Evolutionary conservation across 257 asterid genomes (phyloP).

Genomic region (Jacaranda mimosifolia): DNA sequence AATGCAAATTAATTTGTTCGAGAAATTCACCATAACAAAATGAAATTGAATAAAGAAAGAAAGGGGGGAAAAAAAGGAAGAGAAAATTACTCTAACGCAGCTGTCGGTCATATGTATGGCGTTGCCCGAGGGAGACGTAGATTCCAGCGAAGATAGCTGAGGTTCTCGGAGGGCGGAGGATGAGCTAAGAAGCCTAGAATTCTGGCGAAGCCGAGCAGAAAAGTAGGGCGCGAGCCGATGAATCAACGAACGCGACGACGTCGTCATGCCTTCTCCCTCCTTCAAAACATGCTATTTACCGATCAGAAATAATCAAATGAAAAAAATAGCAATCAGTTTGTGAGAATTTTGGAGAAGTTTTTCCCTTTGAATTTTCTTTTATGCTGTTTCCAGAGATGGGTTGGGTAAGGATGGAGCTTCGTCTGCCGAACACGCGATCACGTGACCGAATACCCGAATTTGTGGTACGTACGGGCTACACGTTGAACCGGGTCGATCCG

Average conservation of each 20-base stretch:
- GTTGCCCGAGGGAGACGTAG: constrained; percentile 54
- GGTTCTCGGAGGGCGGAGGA: constrained; percentile 58
- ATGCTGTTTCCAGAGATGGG: constrained; percentile 23
- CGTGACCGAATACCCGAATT: constrained; percentile 9
- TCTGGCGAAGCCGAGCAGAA: constrained; percentile 67
- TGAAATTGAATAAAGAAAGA: neutral
- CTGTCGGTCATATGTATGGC: constrained; percentile 67
- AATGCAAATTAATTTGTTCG: neutral
- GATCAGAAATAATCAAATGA: constrained; percentile 22
- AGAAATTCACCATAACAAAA: constrained; percentile 2
- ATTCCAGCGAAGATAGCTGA: constrained; percentile 47
- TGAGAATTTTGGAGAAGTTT: neutral
- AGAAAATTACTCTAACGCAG: constrained; percentile 72
- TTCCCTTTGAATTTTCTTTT: constrained; percentile 22
- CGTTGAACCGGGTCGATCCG: neutral
- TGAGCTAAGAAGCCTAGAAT: constrained; percentile 68
- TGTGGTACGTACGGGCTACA: neutral
- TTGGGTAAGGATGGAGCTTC: constrained; percentile 33
- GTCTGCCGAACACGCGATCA: constrained; percentile 40
- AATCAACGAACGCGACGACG: constrained; percentile 58
- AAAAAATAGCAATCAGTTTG: neutral
- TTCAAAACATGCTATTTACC: constrained; percentile 35
- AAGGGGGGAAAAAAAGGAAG: neutral
- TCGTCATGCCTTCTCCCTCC: constrained; percentile 44
- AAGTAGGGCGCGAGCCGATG: constrained; percentile 62